These are phyloP conservation scores for Gynandropsis gynandra DNA, from an alignment of 345 rosid genomes.

Conservation along the genomic window DNA sequence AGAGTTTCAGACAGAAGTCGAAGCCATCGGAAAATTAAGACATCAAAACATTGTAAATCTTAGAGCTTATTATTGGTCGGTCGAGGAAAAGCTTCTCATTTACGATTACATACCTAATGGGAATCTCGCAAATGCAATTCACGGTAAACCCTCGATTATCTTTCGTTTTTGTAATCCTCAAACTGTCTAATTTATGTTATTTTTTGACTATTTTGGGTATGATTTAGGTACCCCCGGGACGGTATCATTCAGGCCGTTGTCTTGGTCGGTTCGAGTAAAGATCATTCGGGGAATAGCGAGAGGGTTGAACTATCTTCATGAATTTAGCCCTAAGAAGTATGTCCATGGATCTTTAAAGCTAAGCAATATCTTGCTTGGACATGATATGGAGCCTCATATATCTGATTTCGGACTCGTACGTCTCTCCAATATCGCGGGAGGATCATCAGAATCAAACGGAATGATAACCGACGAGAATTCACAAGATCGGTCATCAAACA, in stretches of 20 bases:
- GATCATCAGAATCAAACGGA: slow-evolving; percentile 50
- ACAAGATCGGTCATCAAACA: slow-evolving; percentile 44
- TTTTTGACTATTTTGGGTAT: too few relatives aligned
- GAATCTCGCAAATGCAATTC: slow-evolving; percentile 74
- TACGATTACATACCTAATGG: slow-evolving; percentile 76
- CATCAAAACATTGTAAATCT: slow-evolving; percentile 79
- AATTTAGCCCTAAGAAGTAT: slow-evolving; percentile 81
- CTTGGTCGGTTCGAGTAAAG: slow-evolving; percentile 69
- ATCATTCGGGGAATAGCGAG: slow-evolving; percentile 66
- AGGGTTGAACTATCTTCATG: slow-evolving; percentile 81
- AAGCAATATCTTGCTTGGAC: slow-evolving; percentile 64
- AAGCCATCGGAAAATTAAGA: slow-evolving; percentile 85
- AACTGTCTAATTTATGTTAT: too few relatives aligned
- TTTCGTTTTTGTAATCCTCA: background rate
- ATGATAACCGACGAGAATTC: slow-evolving; percentile 28
- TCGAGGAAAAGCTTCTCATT: slow-evolving; percentile 86
- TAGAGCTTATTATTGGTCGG: slow-evolving; percentile 92
- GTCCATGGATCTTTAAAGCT: slow-evolving; percentile 89
- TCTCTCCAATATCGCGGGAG: slow-evolving; percentile 84
- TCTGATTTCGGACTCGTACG: slow-evolving; percentile 89
- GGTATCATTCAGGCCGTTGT: slow-evolving; percentile 56
- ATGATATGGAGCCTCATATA: slow-evolving; percentile 63
- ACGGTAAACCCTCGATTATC: slow-evolving; percentile 38
- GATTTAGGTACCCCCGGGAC: slow-evolving; percentile 56
- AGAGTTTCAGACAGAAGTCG: slow-evolving; percentile 91